Evolutionary conservation across 805 yeast genomes (phyloP).

Genomic region (Danielia oregonensis): DNA sequence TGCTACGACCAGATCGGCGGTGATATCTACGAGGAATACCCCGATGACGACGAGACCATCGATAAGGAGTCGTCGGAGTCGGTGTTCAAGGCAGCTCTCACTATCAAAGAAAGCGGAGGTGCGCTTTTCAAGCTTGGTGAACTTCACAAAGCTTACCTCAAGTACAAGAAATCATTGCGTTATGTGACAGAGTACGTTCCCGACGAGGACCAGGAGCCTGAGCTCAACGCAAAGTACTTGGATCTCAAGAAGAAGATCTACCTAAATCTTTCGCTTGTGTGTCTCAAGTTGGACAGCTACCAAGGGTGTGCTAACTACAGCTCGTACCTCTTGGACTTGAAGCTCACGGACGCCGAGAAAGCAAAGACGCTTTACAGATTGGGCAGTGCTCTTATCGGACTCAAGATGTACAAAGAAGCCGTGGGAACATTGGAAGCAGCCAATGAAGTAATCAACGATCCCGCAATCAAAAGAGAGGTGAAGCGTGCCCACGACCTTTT

Average conservation of each 20-base stretch:
- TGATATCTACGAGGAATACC: conserved; percentile 71
- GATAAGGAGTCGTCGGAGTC: conserved; percentile 54
- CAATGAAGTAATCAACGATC: conserved; percentile 41
- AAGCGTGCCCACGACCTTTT: conserved; percentile 36
- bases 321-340: conserved; percentile 52
- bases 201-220: conserved; percentile 59
- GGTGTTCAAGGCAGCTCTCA: conserved; percentile 48
- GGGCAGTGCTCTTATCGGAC: conserved; percentile 41
- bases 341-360: conserved; percentile 33
- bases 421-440: conserved; percentile 45
- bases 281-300: conserved; percentile 47
- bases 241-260: conserved; percentile 51
- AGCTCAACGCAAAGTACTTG: conserved; percentile 45
- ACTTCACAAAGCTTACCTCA: conserved; percentile 50
- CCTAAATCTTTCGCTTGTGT: conserved; percentile 56
- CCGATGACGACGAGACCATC: conserved; percentile 64
- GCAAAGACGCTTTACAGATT: conserved; percentile 61
- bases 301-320: conserved; percentile 52
- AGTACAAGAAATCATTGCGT: conserved; percentile 62
- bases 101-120: conserved; percentile 67
- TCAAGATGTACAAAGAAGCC: conserved; percentile 50
- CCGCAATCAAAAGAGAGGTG: conserved; percentile 43
- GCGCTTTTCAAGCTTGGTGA: conserved; percentile 52
- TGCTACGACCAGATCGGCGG: conserved; percentile 60
- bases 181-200: conserved; percentile 73